Conservation (phyloP, 1,284 basidiomycete genomes). For the Ganoderma lingzhi region DNA sequence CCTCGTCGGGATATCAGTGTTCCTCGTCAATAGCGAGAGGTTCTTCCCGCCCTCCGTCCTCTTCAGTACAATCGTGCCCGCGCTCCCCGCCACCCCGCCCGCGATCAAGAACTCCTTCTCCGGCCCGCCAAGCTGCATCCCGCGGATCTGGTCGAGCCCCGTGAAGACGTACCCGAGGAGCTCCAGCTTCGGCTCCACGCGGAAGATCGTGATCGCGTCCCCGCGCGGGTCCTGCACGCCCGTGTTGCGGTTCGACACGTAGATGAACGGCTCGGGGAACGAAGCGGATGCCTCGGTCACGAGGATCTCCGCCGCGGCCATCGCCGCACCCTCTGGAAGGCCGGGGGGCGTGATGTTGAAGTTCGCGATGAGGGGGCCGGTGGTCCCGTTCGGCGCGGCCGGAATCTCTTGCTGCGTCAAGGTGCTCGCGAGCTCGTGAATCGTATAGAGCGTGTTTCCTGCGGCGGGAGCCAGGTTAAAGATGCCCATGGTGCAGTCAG, state of each 20-base stretch:
- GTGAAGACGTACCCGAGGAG: constrained; percentile 66
- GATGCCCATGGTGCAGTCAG: background rate
- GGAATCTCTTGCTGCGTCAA: constrained; percentile 71
- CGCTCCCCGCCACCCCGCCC: constrained; percentile 57
- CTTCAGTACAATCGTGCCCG: constrained; percentile 62
- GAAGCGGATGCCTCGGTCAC: constrained; percentile 39
- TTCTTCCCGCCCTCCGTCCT: constrained; percentile 62
- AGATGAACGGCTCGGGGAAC: constrained; percentile 46
- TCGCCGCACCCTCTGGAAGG: constrained; percentile 55
- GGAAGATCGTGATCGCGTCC: constrained; percentile 48
- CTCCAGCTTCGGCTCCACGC: constrained; percentile 36
- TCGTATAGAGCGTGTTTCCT: constrained; percentile 65
- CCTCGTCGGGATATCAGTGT: constrained; percentile 58
- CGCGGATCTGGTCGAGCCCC: constrained; percentile 68
- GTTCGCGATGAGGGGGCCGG: constrained; percentile 54
- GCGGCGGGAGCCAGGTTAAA: background rate
- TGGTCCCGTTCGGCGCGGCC: constrained; percentile 49
- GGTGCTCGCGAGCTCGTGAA: constrained; percentile 73
- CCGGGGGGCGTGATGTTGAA: constrained; percentile 64
- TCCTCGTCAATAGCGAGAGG: constrained; percentile 58
- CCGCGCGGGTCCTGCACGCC: constrained; percentile 45
- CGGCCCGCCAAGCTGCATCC: constrained; percentile 66
- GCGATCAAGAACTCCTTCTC: constrained; percentile 64
- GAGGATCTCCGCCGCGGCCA: constrained; percentile 60
- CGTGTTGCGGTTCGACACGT: constrained; percentile 52